These are phyloP conservation scores for Hymenoscyphus salicellus DNA, from an alignment of 2,329 filamentous ascomycete species.

Conservation along the genomic window DNA sequence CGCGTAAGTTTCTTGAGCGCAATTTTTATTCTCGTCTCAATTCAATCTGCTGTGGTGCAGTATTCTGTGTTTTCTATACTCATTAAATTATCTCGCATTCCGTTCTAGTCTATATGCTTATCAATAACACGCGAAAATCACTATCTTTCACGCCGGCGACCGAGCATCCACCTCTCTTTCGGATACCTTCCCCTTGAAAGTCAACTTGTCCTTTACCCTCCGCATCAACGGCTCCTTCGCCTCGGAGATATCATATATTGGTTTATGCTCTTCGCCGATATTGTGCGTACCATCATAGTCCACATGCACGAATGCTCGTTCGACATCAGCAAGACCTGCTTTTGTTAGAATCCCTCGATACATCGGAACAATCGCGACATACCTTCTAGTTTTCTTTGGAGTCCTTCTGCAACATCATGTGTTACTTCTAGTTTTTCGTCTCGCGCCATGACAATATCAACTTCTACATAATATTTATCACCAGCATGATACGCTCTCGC, in stretches of 20 bases:
- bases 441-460: constrained; percentile 79
- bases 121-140: background rate
- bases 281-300: constrained; percentile 45
- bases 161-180: constrained; percentile 5
- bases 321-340: constrained; percentile 64
- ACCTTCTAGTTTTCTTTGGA: constrained; percentile 82
- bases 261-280: constrained; percentile 24
- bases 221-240: constrained; percentile 20
- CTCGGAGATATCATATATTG: constrained; percentile 20
- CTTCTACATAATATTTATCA: constrained; percentile 79
- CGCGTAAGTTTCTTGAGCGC: too few species aligned
- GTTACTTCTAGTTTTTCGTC: constrained; percentile 72
- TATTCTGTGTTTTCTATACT: background rate
- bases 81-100: background rate
- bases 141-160: background rate
- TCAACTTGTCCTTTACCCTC: constrained; percentile 18
- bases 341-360: background rate
- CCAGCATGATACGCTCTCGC: constrained; percentile 78
- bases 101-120: background rate
- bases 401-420: constrained; percentile 72
- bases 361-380: background rate
- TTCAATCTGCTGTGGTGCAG: too few species aligned
- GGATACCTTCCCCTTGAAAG: background rate
- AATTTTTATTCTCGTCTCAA: too few species aligned
- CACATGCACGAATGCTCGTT: constrained; percentile 67